Base-by-base conservation (phyloP, 805 yeast species). In the Jamesozyma piceae region DNA sequence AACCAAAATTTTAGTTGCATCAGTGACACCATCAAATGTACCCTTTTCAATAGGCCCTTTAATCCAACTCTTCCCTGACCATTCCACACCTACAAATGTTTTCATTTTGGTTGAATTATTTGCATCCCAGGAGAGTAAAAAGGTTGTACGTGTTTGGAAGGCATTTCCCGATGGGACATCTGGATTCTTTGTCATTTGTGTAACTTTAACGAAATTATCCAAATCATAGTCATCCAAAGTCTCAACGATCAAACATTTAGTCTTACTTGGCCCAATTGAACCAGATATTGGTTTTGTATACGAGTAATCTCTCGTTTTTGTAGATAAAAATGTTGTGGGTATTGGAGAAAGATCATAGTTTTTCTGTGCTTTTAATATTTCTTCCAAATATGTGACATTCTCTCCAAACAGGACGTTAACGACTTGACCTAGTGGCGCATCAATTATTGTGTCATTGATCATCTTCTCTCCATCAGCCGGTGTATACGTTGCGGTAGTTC, bases 151-250 rank as follows among this genome's bases (percentile, higher is more conserved):
- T 3, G 81, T 82, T 37, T 71, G 68, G 50, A 84, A 84, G 0
- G 82, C 67, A 48, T 68, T 72, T 6, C 94, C 92, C 28, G 83
- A 77, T 0, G 94, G 94, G n/a, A 83, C 86, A 63, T 83, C 92
- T 0, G 92, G 94, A 0, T 87, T 80, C 38, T 70, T 73, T 0
- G 88, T 78, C 1, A 67, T 58, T 49, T 80, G 84, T 2, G 72
- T 67, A 2, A 78, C 75, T 26, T 68, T 65, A 19, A 78, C 67
- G 43, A 58, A 64, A 21, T 67, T 63, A 5, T 72, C 66, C 17
- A 74, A 66, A 52, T 82, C 79, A 42, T 56, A 65, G 35, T 71
- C 66, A 26, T 77, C 76, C 15, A 82, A 54, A 2, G 69, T 69
- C 53, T 84, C 94, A 4, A 70, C 67, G 37, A 83, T 79, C 15